These are phyloP conservation scores for Hymenoscyphus salicellus DNA, from an alignment of 2,329 filamentous ascomycete genomes.

Conservation along the genomic window DNA sequence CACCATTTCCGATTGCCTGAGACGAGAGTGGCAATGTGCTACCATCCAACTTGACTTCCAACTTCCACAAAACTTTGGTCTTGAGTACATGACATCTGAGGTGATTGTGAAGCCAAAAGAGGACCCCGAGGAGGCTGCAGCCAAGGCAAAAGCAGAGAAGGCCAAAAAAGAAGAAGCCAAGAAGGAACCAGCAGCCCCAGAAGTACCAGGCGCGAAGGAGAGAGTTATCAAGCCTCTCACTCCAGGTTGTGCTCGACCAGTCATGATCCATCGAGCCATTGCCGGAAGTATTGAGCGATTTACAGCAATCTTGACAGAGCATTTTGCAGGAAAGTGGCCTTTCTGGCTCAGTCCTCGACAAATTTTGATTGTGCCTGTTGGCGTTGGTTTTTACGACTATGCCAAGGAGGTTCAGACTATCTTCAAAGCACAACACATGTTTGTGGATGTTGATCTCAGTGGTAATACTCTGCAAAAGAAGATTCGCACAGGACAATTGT, in stretches of 20 bases:
- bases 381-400: constrained; percentile 68
- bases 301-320: constrained; percentile 76
- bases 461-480: constrained; percentile 87
- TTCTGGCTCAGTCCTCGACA: constrained; percentile 87
- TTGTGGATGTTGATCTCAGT: constrained; percentile 67
- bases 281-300: constrained; percentile 67
- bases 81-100: constrained; percentile 80
- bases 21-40: constrained; percentile 82
- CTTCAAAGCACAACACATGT: constrained; percentile 66
- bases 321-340: constrained; percentile 84
- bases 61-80: constrained; percentile 77
- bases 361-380: constrained; percentile 74
- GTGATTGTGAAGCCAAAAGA: constrained; percentile 44
- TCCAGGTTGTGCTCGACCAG: constrained; percentile 71
- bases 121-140: constrained; percentile 34
- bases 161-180: constrained; percentile 43
- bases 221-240: constrained; percentile 51
- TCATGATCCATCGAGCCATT: constrained; percentile 85
- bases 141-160: constrained; percentile 41
- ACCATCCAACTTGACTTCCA: constrained; percentile 96
- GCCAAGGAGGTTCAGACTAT: constrained; percentile 69
- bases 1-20: constrained; percentile 83
- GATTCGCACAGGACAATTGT: constrained; percentile 76
- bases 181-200: constrained; percentile 18
- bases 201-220: constrained; percentile 41